Base-by-base conservation (phyloP, 805 yeast species). In the Nakazawaea molendinolei region DNA sequence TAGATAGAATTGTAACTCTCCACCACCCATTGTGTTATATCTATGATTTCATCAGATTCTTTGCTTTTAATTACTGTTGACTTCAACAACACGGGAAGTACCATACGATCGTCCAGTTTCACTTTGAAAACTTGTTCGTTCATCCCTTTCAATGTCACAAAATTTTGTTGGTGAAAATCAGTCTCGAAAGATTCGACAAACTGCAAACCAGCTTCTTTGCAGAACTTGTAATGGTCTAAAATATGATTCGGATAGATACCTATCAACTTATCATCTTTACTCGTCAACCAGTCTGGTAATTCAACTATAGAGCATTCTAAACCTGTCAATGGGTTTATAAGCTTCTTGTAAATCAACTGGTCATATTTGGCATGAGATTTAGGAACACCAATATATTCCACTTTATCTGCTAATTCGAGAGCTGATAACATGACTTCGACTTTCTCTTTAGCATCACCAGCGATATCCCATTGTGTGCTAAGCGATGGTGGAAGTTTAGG, bases 361-460 rank as follows among this genome's bases (percentile, higher is more conserved):
- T 19, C 18, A 15, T 12, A 36, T 7, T 31, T 7, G 9, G 28
- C 18, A 13, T 36, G 22, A 12, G 10, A 7, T 7, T 12, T 14
- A 24, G n/a, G 23, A n/a, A 36, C 22, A 10, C 39, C 39, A 15
- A 36, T 15, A 19, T 36, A 31, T 7, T 34, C 26, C 2, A 36
- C 26, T 27, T 25, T 36, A 19, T 36, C 39, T 16, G 28, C 23
- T 12, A 36, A 22, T 13, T 36, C 35, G 5, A 27, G 16, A 3
- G 22, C 5, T n/a, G 24, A 20, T 8, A 36, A 9, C 10, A 4
- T 5, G 1, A 36, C 35, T 8, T 15, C 10, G 3, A 21, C n/a
- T 6, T 3, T 3, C 5, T 22, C 13, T 7, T 23, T 16, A 16
- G 34, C 16, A 19, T 29, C 22, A n/a, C n/a, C n/a, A 10, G 20